Conservation (phyloP, 2,329 filamentous ascomycete genomes). For the Pestalotiopsis sp. region DNA sequence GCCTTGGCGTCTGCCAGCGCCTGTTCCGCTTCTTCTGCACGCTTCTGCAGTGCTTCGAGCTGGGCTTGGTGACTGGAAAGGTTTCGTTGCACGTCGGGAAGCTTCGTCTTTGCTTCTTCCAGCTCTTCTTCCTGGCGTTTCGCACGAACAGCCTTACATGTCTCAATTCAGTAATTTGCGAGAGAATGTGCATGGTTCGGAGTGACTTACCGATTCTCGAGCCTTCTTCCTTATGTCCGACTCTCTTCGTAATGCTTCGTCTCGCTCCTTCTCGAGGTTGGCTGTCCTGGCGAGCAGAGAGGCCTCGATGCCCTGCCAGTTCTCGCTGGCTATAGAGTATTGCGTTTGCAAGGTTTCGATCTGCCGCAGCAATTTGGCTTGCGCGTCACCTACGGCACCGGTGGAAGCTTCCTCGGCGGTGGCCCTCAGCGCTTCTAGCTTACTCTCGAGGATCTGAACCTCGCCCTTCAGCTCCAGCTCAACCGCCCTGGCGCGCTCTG, state of each 20-base stretch:
- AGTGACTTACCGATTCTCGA: constrained; percentile 71
- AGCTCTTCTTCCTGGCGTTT: constrained; percentile 80
- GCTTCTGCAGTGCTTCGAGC: constrained; percentile 61
- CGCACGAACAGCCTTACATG: constrained; percentile 57
- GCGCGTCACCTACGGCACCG: constrained; percentile 75
- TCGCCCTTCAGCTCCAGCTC: constrained; percentile 84
- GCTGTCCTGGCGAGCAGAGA: constrained; percentile 77
- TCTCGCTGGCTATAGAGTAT: constrained; percentile 90
- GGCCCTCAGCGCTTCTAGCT: constrained; percentile 82
- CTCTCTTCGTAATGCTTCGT: constrained; percentile 81
- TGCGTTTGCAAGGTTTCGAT: constrained; percentile 95
- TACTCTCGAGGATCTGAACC: constrained; percentile 75
- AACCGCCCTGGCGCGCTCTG: constrained; percentile 65
- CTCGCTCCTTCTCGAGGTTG: constrained; percentile 83
- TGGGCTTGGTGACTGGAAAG: constrained; percentile 59
- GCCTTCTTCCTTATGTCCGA: constrained; percentile 87
- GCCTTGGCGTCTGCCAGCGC: constrained; percentile 57
- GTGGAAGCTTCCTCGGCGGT: constrained; percentile 89
- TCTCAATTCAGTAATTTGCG: constrained; percentile 24
- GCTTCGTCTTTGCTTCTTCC: constrained; percentile 64
- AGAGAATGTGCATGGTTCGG: background rate
- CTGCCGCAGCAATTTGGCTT: constrained; percentile 87
- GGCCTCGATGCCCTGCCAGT: constrained; percentile 95
- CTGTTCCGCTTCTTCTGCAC: constrained; percentile 65
- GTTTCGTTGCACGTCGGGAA: constrained; percentile 66